Evolutionary conservation across 2,329 filamentous ascomycete genomes (phyloP).

Genomic region (Sarocladiaceae sp.): DNA sequence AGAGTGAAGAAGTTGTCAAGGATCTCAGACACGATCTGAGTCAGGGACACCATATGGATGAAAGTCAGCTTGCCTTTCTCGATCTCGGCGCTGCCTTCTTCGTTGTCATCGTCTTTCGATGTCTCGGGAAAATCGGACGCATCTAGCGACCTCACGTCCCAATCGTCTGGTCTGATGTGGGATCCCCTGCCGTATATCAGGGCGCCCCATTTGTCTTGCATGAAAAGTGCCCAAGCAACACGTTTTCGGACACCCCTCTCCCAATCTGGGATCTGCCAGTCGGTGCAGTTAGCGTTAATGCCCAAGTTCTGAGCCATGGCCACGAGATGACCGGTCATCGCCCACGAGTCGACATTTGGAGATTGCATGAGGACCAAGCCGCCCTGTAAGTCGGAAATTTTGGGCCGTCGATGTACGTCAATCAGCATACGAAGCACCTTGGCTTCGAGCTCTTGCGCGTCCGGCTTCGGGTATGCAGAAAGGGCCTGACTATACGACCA

Average conservation of each 20-base stretch:
- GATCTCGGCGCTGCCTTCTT: conserved; percentile 29
- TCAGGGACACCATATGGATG: conserved; percentile 38
- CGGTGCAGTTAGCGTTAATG: conserved; percentile 56
- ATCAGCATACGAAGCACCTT: conserved; percentile 28
- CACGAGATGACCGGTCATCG: conserved; percentile 49
- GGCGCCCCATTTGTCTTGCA: conserved; percentile 55
- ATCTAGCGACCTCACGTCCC: conserved; percentile 35
- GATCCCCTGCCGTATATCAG: conserved; percentile 49
- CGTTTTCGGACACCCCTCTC: conserved; percentile 58
- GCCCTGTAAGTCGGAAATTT: conserved; percentile 39
- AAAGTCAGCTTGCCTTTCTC: conserved; percentile 36
- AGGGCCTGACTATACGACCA: conserved; percentile 40
- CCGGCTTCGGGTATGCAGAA: conserved; percentile 30
- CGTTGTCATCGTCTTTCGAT: conserved; percentile 19
- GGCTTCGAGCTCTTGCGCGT: conserved; percentile 27
- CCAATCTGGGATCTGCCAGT: conserved; percentile 60
- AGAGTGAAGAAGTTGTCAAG: conserved; percentile 22
- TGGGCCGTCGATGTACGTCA: conserved; percentile 32
- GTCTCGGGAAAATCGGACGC: conserved; percentile 21
- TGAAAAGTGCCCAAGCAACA: conserved; percentile 59
- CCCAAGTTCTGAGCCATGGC: conserved; percentile 55
- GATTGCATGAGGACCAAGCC: conserved; percentile 33
- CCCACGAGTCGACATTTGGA: conserved; percentile 4
- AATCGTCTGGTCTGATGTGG: conserved; percentile 45
- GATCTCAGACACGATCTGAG: conserved; percentile 39